Conservation (phyloP, 495 filamentous ascomycete genomes). For the Podospora sp. region DNA sequence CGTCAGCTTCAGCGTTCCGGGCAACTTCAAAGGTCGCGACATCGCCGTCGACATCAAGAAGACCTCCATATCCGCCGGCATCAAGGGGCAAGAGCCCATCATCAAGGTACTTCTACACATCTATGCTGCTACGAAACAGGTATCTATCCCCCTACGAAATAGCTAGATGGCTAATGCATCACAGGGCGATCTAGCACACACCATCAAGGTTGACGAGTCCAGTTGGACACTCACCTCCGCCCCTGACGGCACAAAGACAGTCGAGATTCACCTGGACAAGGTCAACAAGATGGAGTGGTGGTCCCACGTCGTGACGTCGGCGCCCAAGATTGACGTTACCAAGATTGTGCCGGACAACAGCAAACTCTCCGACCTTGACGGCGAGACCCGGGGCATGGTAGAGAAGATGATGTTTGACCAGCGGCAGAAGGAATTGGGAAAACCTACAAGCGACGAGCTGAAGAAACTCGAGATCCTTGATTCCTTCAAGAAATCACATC, state of each 20-base stretch:
- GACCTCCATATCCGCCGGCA: constrained; percentile 72
- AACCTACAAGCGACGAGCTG: constrained; percentile 86
- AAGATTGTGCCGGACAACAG: constrained; percentile 94
- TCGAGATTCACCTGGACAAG: constrained; percentile 94
- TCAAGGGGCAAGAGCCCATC: constrained; percentile 87
- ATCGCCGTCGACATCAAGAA: constrained; percentile 82
- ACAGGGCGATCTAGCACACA: constrained; percentile 82
- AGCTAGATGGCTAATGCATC: constrained; percentile 7
- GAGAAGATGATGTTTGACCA: constrained; percentile 99
- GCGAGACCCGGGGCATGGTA: constrained; percentile 94
- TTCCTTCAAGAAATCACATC: too few species aligned
- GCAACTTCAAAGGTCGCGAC: constrained; percentile 81
- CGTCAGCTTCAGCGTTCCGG: constrained; percentile 70
- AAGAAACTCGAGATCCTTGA: constrained; percentile 89
- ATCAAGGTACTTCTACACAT: constrained; percentile 64
- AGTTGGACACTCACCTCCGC: constrained; percentile 89
- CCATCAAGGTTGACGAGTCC: constrained; percentile 79
- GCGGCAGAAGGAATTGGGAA: constrained; percentile 88
- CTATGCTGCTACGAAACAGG: not conserved
- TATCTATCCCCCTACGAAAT: not conserved
- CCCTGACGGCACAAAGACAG: constrained; percentile 61
- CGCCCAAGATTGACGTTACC: constrained; percentile 87
- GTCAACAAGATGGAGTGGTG: constrained; percentile 98
- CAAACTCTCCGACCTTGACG: constrained; percentile 87
- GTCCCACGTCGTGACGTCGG: constrained; percentile 81